Base-by-base conservation (phyloP, 352 stramenopile genomes). In the Globisporangium recalcitrans region DNA sequence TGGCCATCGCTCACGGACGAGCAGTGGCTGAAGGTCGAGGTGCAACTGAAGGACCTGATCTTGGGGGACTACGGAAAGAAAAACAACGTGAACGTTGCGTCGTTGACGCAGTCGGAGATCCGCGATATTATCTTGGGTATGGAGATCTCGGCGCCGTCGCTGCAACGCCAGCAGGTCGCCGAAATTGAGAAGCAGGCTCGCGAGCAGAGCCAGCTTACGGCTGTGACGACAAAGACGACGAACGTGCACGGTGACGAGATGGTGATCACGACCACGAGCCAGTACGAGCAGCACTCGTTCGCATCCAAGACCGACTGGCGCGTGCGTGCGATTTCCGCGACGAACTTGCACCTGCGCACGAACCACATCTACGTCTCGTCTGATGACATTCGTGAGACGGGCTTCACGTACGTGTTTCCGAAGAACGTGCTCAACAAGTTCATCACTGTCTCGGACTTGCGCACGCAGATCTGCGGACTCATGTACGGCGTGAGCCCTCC, bases 351-450 rank as follows among this genome's bases (percentile, higher is more conserved):
- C 73, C 67, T 99, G 53, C 95, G 98, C 68, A 99, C 97, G 6
- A 98, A 99, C 72, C 97, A 99, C 75, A 98, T 99, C 66, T 99
- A 99, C 82, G 97, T 99, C 27, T 98, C 91, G 11, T 99, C 96
- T 14, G 96, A 99, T 66, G 97, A 99, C 64, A 98, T 99, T 63
- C 95, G 90, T 32, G 97, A 99, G 65, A 96, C 97, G 36, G 97
- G 97, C 4, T 96, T 98, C 62, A 99, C 97, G 14, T 99, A 99
- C 78, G 97, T 99, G 40, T 68, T 99, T 34, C 97, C 97, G 2
- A 99, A 99, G 74, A 99, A 99, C 72, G 92, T 99, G 65, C 82
- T 99, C 3, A 98, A 97, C 64, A 99, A 99, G 77, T 99, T 99
- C 68, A 98, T 99, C 60, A 98, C 88, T n/a, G 91, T 99, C 56